Percentiles rank a stretch among this genome's conserved stretches.
These are phyloP conservation scores for Lasiosphaeriaceae sp. DNA, from an alignment of 495 filamentous ascomycete genomes.

Conservation along the genomic window DNA sequence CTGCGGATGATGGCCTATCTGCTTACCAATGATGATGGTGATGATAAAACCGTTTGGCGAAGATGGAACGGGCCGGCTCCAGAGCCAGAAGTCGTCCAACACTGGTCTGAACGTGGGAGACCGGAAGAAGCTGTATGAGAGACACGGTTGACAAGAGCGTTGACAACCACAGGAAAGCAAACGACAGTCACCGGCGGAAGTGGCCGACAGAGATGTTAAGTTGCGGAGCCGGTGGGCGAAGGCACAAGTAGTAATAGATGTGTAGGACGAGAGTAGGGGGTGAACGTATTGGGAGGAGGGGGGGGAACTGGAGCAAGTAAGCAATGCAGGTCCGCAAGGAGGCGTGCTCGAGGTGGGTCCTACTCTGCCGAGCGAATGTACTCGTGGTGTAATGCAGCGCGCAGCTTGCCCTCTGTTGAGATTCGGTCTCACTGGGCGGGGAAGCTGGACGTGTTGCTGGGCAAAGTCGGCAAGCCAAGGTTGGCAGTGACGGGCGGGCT, in stretches of 20 bases:
- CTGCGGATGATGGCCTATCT: too few relatives aligned
- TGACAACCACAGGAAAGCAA: neutral
- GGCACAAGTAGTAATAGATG: neutral
- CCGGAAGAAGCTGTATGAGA: neutral
- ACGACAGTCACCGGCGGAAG: too few relatives aligned
- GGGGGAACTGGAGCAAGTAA: conserved; percentile 4
- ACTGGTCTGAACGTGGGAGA: too few relatives aligned
- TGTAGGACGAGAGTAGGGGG: conserved; percentile 5
- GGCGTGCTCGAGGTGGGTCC: conserved; percentile 14
- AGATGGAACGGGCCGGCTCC: too few relatives aligned
- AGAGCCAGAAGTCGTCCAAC: too few relatives aligned
- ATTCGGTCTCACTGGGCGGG: conserved; percentile 6
- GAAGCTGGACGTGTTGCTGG: neutral
- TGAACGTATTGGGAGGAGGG: conserved; percentile 3
- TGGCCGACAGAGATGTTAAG: neutral
- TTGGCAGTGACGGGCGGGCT: neutral
- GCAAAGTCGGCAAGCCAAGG: conserved; percentile 8
- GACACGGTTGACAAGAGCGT: neutral
- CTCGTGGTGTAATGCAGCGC: conserved; percentile 5
- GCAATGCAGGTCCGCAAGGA: conserved; percentile 22
- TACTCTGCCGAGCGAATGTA: conserved; percentile 17
- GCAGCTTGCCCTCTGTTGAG: conserved; percentile 2
- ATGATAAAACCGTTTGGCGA: too few relatives aligned
- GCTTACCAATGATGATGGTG: too few relatives aligned
- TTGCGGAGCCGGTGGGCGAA: neutral